Conservation (phyloP, 257 asterid species). For the Nyctanthes arbortristis region DNA sequence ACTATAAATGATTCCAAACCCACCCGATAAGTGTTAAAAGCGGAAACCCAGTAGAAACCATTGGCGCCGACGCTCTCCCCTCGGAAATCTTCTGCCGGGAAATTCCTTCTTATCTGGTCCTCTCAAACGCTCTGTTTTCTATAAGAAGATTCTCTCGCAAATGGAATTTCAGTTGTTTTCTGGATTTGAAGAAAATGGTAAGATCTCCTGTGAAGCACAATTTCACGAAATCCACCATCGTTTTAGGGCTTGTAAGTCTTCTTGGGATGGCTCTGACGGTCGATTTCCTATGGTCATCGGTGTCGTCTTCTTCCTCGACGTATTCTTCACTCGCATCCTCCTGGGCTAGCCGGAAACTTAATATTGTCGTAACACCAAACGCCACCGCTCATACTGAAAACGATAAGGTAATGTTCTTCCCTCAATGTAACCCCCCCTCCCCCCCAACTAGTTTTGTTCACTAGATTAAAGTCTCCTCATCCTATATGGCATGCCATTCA, state of each 20-base stretch:
- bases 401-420: too few relatives aligned
- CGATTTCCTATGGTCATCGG: conserved; percentile 48
- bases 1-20: too few relatives aligned
- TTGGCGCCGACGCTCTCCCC: conserved; percentile 51
- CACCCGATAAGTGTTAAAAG: too few relatives aligned
- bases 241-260: conserved; percentile 41
- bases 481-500: too few relatives aligned
- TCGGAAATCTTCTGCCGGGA: not conserved
- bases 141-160: not conserved
- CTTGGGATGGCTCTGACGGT: conserved; percentile 42
- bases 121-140: conserved; percentile 1
- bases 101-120: conserved; percentile 8
- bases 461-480: too few relatives aligned
- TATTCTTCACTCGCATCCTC: conserved; percentile 40
- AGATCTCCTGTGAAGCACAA: conserved; percentile 43
- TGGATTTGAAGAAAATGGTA: conserved; percentile 25
- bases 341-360: conserved; percentile 30
- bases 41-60: conserved; percentile 47
- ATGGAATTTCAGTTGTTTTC: conserved; percentile 24
- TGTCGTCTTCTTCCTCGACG: conserved; percentile 41
- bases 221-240: conserved; percentile 42
- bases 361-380: conserved; percentile 30
- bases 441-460: too few relatives aligned
- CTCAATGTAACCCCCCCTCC: too few relatives aligned
- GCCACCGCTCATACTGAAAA: conserved; percentile 8